phyloP scores from a whole-genome alignment of 2,329 filamentous ascomycete genomes.

The Beauveria asiatica region DNA sequence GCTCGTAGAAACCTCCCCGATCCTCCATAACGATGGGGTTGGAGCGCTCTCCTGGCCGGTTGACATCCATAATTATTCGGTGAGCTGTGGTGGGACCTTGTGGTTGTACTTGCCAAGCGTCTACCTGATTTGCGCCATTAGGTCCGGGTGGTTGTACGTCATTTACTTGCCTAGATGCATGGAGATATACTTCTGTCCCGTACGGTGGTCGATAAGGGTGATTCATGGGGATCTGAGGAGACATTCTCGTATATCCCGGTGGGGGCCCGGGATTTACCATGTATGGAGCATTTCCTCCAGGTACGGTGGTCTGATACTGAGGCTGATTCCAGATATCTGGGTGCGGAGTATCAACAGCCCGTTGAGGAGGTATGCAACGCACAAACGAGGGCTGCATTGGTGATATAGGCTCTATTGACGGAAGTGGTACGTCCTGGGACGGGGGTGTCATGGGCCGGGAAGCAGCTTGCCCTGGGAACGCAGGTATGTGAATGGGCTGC shows the following conservation, averaged over 20 bases:
- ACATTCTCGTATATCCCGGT: not conserved
- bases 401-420: conserved; percentile 37
- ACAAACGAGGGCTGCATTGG: conserved; percentile 28
- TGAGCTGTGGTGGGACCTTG: conserved; percentile 16
- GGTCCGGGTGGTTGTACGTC: not conserved
- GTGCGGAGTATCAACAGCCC: conserved; percentile 16
- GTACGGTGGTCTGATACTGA: not conserved
- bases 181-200: not conserved
- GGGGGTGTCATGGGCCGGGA: conserved; percentile 11
- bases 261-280: not conserved
- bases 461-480: not conserved
- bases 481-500: not conserved
- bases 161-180: not conserved
- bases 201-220: not conserved
- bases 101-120: conserved; percentile 9
- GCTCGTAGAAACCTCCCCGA: conserved; percentile 29
- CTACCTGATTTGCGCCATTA: not conserved
- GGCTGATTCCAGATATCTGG: not conserved
- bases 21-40: conserved; percentile 32
- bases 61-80: conserved; percentile 23
- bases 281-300: not conserved
- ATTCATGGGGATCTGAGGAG: not conserved
- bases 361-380: conserved; percentile 23
- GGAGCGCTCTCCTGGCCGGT: conserved; percentile 22
- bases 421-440: conserved; percentile 36